A percentile compares a stretch with the other conserved stretches of the same genome.
These are phyloP conservation scores for Cucurbita argyrosperma DNA, from an alignment of 306 rosid genomes.

Conservation along the genomic window DNA sequence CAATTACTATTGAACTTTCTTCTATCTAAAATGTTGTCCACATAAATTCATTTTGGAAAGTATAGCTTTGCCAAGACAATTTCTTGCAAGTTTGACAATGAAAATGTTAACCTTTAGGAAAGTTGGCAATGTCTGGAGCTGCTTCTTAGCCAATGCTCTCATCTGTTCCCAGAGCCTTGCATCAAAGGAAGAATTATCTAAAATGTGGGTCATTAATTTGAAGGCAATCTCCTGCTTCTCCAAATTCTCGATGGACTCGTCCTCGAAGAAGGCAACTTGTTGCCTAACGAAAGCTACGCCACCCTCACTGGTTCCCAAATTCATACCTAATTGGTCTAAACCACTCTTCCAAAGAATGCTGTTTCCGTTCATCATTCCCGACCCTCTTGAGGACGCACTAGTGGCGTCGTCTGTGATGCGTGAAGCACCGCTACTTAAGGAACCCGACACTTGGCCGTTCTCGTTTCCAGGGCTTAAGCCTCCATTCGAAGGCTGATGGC, in stretches of 20 bases:
- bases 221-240: slow-evolving; percentile 87
- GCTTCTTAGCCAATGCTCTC: slow-evolving; percentile 72
- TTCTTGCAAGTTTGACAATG: background rate
- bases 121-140: slow-evolving; percentile 60
- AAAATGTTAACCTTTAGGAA: slow-evolving; percentile 60
- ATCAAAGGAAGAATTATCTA: slow-evolving; percentile 46
- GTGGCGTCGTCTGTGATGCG: slow-evolving; percentile 38
- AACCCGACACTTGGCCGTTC: slow-evolving; percentile 41
- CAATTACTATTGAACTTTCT: background rate
- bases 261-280: slow-evolving; percentile 71
- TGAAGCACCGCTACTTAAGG: slow-evolving; percentile 45
- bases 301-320: slow-evolving; percentile 46
- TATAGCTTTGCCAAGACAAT: background rate
- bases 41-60: background rate
- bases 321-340: slow-evolving; percentile 51
- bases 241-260: slow-evolving; percentile 71
- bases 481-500: slow-evolving; percentile 21
- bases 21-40: background rate
- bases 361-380: slow-evolving; percentile 42
- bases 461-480: slow-evolving; percentile 51
- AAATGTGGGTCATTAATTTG: slow-evolving; percentile 63
- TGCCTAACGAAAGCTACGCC: slow-evolving; percentile 38
- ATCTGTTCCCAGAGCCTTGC: slow-evolving; percentile 61
- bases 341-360: slow-evolving; percentile 50
- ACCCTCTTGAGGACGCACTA: slow-evolving; percentile 46